A percentile compares a stretch with the other conserved stretches of the same genome.
These are phyloP conservation scores for Paramecium bursaria DNA, from an alignment of 73 alveolate species.

Conservation along the genomic window DNA sequence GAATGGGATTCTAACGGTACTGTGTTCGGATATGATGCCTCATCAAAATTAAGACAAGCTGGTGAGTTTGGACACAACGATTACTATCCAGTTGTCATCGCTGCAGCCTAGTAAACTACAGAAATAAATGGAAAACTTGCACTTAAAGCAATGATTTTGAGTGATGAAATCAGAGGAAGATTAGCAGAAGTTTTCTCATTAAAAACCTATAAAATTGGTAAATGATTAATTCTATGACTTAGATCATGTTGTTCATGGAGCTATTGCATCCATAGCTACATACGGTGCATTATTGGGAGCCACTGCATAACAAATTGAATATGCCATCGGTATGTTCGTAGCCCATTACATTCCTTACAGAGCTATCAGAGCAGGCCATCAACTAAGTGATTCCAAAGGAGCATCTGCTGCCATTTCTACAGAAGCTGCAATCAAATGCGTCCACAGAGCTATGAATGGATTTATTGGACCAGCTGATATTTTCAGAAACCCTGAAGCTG, in stretches of 20 bases:
- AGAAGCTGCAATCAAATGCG: slow-evolving; percentile 83
- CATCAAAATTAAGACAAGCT: slow-evolving; percentile 78
- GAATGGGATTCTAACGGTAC: slow-evolving; percentile 99
- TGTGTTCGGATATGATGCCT: slow-evolving; percentile 93
- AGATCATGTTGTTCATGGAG: slow-evolving; percentile 98
- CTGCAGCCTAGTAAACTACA: slow-evolving; percentile 87
- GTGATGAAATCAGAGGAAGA: slow-evolving; percentile 98
- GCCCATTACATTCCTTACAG: slow-evolving; percentile 97
- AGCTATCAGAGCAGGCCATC: slow-evolving; percentile 94
- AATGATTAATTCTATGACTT: slow-evolving; percentile 59
- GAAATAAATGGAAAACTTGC: slow-evolving; percentile 76
- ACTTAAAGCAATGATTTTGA: slow-evolving; percentile 86
- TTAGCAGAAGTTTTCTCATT: slow-evolving; percentile 91
- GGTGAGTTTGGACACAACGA: slow-evolving; percentile 99
- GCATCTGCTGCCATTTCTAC: slow-evolving; percentile 87
- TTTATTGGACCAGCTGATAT: slow-evolving; percentile 96
- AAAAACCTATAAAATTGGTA: slow-evolving; percentile 77
- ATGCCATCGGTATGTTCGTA: slow-evolving; percentile 92
- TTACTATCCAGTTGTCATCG: slow-evolving; percentile 95
- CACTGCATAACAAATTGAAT: slow-evolving; percentile 86
- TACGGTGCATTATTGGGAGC: slow-evolving; percentile 90
- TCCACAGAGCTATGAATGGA: slow-evolving; percentile 89
- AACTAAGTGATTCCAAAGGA: slow-evolving; percentile 79
- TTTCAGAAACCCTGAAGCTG: slow-evolving; percentile 95
- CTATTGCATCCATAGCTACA: slow-evolving; percentile 85